A percentile compares a stretch with the other conserved stretches of the same genome.
Evolutionary conservation across 2,329 filamentous ascomycete genomes (phyloP).

Genomic region (Cercospora sesami): DNA sequence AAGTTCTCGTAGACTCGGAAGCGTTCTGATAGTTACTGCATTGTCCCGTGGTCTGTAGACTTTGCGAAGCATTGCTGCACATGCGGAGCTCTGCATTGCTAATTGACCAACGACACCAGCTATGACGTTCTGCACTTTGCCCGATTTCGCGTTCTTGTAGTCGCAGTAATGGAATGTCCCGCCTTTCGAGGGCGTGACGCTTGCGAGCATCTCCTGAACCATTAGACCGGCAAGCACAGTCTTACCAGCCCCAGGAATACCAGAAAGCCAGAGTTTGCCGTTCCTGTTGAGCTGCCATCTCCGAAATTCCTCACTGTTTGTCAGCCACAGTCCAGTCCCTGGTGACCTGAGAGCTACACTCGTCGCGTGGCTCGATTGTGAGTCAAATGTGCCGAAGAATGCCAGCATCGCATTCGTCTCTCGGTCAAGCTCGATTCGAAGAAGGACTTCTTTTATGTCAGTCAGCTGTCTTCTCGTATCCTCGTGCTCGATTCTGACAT

Average conservation of each 20-base stretch:
- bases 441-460: not conserved
- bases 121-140: not conserved
- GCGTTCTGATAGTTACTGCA: rapidly evolving
- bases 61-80: not conserved
- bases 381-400: not conserved
- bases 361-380: not conserved
- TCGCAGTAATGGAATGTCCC: not conserved
- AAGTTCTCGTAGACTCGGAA: not conserved
- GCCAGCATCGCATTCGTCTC: not conserved
- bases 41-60: not conserved
- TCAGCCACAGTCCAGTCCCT: not conserved
- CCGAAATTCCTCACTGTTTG: not conserved
- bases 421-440: not conserved
- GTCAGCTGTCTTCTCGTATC: not conserved
- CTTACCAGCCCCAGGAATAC: not conserved
- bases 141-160: not conserved
- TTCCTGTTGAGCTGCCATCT: not conserved
- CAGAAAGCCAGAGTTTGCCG: not conserved
- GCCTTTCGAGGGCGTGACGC: not conserved
- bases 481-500: not conserved
- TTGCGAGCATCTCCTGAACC: not conserved
- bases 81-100: not conserved
- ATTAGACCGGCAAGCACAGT: not conserved
- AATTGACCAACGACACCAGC: not conserved
- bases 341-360: not conserved